phyloP scores from a whole-genome alignment of 352 stramenopile species.

The Phytophthora pistaciae region DNA sequence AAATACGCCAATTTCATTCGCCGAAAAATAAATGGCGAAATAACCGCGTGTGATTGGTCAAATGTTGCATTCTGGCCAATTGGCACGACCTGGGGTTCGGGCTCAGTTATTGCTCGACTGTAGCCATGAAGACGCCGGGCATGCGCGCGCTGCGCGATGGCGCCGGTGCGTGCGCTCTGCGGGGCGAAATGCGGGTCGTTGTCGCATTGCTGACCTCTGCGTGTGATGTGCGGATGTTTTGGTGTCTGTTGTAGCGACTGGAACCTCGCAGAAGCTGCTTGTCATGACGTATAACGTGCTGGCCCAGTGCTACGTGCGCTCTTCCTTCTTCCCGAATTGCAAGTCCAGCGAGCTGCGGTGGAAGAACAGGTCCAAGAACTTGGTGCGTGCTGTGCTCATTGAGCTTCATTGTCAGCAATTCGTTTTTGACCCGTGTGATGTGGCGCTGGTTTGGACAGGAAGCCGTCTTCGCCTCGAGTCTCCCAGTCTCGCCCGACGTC shows the following conservation, averaged over 20 bases:
- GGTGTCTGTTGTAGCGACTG: conserved; percentile 14
- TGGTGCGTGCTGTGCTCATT: no score
- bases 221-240: background rate
- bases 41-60: conserved; percentile 35
- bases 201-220: conserved; percentile 2
- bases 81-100: background rate
- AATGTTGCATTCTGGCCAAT: conserved; percentile 14
- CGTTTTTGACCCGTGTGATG: background rate
- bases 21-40: conserved; percentile 3
- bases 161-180: conserved; percentile 16
- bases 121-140: conserved; percentile 38
- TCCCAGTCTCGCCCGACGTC: conserved; percentile 74
- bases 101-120: background rate
- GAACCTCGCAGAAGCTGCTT: conserved; percentile 43
- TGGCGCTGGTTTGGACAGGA: conserved; percentile 41
- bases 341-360: conserved; percentile 61
- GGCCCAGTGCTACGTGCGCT: conserved; percentile 84
- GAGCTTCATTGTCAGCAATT: no score
- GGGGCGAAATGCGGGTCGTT: conserved; percentile 3
- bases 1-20: conserved; percentile 10
- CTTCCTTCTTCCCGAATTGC: conserved; percentile 86
- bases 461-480: conserved; percentile 54
- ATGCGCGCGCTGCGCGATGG: conserved; percentile 47
- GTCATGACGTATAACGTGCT: conserved; percentile 93
- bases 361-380: conserved; percentile 74